A percentile compares a stretch with the other conserved stretches of the same genome.
Evolutionary conservation across 164 flowering plant genomes (phyloP).

Genomic region (Pachysandra terminalis): DNA sequence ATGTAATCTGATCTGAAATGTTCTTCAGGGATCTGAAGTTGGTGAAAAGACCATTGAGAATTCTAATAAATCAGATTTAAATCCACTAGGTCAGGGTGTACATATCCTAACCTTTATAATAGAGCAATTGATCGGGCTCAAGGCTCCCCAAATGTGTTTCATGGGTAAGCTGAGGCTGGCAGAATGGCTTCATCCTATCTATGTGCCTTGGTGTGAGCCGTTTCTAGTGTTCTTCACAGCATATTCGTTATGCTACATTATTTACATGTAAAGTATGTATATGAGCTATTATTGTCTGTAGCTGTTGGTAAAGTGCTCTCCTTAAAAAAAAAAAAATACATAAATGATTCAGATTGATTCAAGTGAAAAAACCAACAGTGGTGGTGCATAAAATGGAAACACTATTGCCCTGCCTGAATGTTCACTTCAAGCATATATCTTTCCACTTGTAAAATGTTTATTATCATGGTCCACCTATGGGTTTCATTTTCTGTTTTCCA

Average conservation of each 20-base stretch:
- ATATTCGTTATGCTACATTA: no score
- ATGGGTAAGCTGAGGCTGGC: neutral
- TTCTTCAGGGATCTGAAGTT: neutral
- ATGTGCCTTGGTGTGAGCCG: neutral
- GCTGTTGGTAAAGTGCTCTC: no score
- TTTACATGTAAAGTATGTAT: no score
- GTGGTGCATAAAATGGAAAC: neutral
- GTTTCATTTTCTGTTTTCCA: neutral
- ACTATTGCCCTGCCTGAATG: neutral
- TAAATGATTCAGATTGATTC: neutral
- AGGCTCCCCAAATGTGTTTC: neutral
- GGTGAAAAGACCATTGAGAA: neutral
- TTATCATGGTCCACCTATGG: neutral
- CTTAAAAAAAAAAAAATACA: no score
- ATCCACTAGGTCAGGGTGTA: neutral
- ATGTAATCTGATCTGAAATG: neutral
- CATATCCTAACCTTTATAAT: neutral
- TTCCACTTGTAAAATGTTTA: neutral
- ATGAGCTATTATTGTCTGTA: no score
- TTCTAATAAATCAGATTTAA: neutral
- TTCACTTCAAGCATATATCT: neutral
- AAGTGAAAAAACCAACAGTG: neutral
- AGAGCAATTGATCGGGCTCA: neutral
- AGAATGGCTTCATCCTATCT: neutral
- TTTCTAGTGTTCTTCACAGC: neutral